A percentile compares a stretch with the other conserved stretches of the same genome.
These are phyloP conservation scores for Lichtheimia ramosa DNA, from an alignment of 371 early-diverging fungal genomes.

Conservation along the genomic window DNA sequence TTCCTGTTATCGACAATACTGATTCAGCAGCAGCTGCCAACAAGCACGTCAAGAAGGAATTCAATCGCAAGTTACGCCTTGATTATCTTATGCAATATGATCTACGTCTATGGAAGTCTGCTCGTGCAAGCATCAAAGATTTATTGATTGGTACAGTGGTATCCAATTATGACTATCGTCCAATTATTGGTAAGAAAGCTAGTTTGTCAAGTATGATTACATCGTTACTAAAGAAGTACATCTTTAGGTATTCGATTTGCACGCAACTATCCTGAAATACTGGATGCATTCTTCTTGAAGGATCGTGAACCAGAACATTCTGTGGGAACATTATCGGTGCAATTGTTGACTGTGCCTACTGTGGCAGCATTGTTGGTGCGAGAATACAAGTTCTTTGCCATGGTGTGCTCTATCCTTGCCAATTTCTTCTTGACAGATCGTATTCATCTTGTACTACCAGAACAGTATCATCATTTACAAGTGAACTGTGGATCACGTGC, in stretches of 20 bases:
- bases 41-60: conserved; percentile 28
- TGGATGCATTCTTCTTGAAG: conserved; percentile 74
- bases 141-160: conserved; percentile 85
- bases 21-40: conserved; percentile 13
- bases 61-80: conserved; percentile 58
- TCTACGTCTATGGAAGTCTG: conserved; percentile 85
- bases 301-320: conserved; percentile 90
- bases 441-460: conserved; percentile 34
- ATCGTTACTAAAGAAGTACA: background rate
- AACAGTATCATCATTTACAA: conserved; percentile 43
- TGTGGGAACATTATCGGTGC: conserved; percentile 86
- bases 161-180: conserved; percentile 77
- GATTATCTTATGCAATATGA: conserved; percentile 86
- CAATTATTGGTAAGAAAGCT: conserved; percentile 58
- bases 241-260: conserved; percentile 67
- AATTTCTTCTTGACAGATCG: conserved; percentile 70
- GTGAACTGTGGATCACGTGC: conserved; percentile 76
- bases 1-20: conserved; percentile 13
- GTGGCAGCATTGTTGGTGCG: conserved; percentile 80
- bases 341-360: conserved; percentile 92
- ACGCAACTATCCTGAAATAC: conserved; percentile 76
- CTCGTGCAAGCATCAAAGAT: conserved; percentile 77
- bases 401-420: conserved; percentile 65
- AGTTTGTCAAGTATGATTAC: background rate
- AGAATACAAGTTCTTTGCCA: conserved; percentile 75